Percentiles rank a stretch among this genome's conserved stretches.
Evolutionary conservation across 805 yeast genomes (phyloP).

Genomic region (Schizosaccharomyces octosporus): DNA sequence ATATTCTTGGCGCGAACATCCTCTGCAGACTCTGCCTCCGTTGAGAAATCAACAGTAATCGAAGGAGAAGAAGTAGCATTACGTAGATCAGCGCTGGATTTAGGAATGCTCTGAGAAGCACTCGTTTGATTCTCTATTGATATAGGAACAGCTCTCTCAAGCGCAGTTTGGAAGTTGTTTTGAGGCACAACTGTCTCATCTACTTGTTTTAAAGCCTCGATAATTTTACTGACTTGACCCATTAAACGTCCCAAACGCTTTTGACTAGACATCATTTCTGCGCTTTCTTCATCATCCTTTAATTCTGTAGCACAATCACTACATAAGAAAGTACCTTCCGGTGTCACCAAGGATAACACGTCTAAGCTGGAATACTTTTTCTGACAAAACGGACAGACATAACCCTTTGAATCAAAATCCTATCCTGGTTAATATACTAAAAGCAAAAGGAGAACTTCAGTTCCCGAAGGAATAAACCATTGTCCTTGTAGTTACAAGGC

Average conservation of each 20-base stretch:
- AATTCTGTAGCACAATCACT: conserved; percentile 56
- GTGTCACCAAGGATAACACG: conserved; percentile 58
- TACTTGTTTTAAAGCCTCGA: conserved; percentile 55
- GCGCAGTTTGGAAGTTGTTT: conserved; percentile 67
- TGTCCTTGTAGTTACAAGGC: not conserved
- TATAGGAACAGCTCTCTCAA: conserved; percentile 60
- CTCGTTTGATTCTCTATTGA: conserved; percentile 22
- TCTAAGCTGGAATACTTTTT: conserved; percentile 66
- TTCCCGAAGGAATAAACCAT: no score
- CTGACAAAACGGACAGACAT: conserved; percentile 66
- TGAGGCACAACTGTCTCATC: conserved; percentile 63
- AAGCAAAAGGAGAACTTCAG: no score
- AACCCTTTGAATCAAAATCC: conserved; percentile 81
- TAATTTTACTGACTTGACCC: conserved; percentile 74
- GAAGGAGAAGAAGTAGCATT: conserved; percentile 33
- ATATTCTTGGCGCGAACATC: conserved; percentile 26
- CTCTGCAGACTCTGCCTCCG: conserved; percentile 22
- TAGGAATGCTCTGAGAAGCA: not conserved
- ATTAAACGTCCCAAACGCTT: conserved; percentile 59
- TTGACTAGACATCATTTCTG: conserved; percentile 59
- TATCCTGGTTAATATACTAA: not conserved
- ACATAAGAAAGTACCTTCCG: conserved; percentile 62
- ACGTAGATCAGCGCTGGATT: not conserved
- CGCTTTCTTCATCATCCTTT: conserved; percentile 69
- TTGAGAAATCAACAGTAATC: conserved; percentile 62